Base-by-base conservation (phyloP, 495 filamentous ascomycete genomes). In the Aspergillus coremiiformis region DNA sequence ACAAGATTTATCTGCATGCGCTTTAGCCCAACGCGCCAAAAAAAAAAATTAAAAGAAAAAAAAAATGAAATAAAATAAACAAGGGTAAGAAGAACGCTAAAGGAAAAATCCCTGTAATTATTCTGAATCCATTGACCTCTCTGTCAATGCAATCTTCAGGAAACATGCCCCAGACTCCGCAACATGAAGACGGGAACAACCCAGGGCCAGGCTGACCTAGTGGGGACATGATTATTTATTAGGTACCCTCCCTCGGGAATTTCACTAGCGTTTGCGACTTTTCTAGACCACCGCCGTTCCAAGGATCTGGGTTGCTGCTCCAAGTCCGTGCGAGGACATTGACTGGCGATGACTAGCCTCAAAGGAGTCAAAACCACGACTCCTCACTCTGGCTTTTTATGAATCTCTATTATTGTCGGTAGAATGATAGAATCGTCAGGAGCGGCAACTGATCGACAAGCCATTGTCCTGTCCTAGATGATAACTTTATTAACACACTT, bases 231-330 rank as follows among this genome's bases (percentile, higher is more conserved):
- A 58, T 60, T 30, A 48, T 39, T 42, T 45, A 39, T 30, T 11
- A 47, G n/a, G n/a, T 48, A 27, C 20, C 29, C 19, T 52, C 15
- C 17, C 20, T 47, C 32, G 53, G 47, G 41, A 47, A 47, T 46
- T 30, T 44, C 48, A 44, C 35, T 22, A 51, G 12, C 42, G 33
- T 37, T 35, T 41, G 46, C 44, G 60, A 56, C 55, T 54, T 65
- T 65, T 69, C 62, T 63, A 66, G 65, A 65, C 66, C 54, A 39
- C 51, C 52, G 42, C 51, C 51, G 59, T 67, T 66, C 65, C 68
- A 58, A 59, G 65, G 68, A 55, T 67, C 60, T 49, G 42, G 46
- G 4, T 46, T 39, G 17, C 8, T 33, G 29, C 52, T 47, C 49
- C 39, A 27, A 46, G 32, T 39, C 42, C 56, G 29, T 49, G 39